These are phyloP conservation scores for Lecanosticta acicola DNA, from an alignment of 2,329 filamentous ascomycete genomes.

Conservation along the genomic window DNA sequence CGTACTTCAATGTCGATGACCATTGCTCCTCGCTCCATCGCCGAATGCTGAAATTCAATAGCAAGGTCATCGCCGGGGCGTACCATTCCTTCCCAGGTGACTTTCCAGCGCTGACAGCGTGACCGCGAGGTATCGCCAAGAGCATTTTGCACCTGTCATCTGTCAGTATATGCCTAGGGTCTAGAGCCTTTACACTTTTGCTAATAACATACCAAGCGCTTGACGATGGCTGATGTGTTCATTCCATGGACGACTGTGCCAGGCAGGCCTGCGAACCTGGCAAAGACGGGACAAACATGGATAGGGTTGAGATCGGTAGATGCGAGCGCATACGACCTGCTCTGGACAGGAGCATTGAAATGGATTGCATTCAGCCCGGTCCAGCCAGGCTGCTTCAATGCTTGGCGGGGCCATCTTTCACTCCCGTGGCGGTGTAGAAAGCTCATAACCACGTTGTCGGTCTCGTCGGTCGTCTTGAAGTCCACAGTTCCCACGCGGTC, in stretches of 20 bases:
- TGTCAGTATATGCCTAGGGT: too few relatives aligned
- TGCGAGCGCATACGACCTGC: neutral
- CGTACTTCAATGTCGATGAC: neutral
- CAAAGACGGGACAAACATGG: neutral
- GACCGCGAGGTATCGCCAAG: neutral
- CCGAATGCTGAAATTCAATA: neutral
- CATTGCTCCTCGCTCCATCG: neutral
- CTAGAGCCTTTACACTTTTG: too few relatives aligned
- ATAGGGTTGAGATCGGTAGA: neutral
- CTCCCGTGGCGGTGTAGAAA: too few relatives aligned
- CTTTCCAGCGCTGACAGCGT: neutral
- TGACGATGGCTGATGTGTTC: neutral
- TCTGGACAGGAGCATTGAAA: neutral
- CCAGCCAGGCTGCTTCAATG: too few relatives aligned
- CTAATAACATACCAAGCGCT: too few relatives aligned
- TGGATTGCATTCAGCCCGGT: neutral
- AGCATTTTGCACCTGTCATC: neutral
- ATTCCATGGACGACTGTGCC: neutral
- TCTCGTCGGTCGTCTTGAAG: too few relatives aligned
- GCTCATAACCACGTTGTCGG: too few relatives aligned
- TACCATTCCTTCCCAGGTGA: slow-evolving; percentile 1
- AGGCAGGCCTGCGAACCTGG: neutral
- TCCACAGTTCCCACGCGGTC: too few relatives aligned
- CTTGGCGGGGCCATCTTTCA: too few relatives aligned
- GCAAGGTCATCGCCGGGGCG: neutral